Percentiles rank a stretch among this genome's conserved stretches.
phyloP scores from a whole-genome alignment of 2,329 filamentous ascomycete species.

The Cladobotryum mycophilum region DNA sequence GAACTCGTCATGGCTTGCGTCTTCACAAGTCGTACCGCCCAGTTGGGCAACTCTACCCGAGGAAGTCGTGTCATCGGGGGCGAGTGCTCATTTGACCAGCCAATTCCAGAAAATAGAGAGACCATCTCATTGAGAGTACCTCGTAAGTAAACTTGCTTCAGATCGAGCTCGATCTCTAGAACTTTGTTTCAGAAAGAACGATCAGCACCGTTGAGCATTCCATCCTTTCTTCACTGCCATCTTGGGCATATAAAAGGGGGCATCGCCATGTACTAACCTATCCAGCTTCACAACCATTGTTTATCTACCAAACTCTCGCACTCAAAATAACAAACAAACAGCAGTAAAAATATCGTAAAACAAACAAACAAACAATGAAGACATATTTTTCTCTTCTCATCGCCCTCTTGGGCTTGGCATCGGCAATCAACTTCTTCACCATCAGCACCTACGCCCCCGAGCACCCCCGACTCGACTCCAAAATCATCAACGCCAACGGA shows the following conservation, averaged over 20 bases:
- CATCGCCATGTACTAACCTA: background rate
- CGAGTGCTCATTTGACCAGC: background rate
- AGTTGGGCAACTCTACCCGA: background rate
- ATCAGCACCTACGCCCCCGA: constrained; percentile 21
- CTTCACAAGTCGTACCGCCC: background rate
- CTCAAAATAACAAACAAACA: background rate
- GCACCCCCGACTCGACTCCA: constrained; percentile 16
- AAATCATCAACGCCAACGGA: constrained; percentile 22
- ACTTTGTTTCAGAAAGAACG: background rate
- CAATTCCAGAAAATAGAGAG: no score
- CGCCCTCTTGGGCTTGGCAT: constrained; percentile 1
- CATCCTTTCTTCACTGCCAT: background rate
- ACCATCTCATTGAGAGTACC: background rate
- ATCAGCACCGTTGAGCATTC: background rate
- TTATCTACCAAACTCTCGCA: no score
- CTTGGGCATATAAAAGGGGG: background rate
- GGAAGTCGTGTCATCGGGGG: background rate
- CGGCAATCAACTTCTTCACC: constrained; percentile 18
- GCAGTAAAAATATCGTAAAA: background rate
- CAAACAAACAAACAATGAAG: background rate
- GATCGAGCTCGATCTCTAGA: background rate
- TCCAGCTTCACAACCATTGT: no score
- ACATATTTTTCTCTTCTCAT: background rate
- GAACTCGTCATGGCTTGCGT: background rate
- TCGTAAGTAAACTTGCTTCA: background rate